Evolutionary conservation across 192 early-diverging fungal species (phyloP).

Genomic region (Haplosporangium gracile): DNA sequence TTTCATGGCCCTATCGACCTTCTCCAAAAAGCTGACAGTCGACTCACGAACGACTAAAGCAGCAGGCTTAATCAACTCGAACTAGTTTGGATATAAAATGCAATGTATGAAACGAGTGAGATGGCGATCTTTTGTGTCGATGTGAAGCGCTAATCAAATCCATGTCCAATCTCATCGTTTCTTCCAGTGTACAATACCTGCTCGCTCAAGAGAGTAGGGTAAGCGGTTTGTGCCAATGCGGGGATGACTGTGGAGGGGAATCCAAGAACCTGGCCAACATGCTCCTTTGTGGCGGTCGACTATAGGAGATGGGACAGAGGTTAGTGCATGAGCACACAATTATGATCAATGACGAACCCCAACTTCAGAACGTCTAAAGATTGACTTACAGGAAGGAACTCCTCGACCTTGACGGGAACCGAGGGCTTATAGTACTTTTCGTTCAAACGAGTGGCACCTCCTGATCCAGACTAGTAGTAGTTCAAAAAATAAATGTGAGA

Average conservation of each 20-base stretch:
- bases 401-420: slow-evolving; percentile 47
- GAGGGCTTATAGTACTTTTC: slow-evolving; percentile 52
- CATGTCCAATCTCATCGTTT: not conserved
- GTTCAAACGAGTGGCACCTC: slow-evolving; percentile 50
- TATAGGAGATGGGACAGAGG: not conserved
- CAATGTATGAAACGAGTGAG: not conserved
- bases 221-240: slow-evolving; percentile 41
- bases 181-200: slow-evolving; percentile 22
- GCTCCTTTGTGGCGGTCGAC: slow-evolving; percentile 51
- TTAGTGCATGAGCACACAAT: not conserved
- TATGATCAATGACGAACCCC: not conserved
- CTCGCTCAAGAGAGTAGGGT: slow-evolving; percentile 47
- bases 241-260: slow-evolving; percentile 29
- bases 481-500: not conserved
- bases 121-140: not conserved
- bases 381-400: slow-evolving; percentile 50
- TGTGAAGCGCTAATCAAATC: not conserved
- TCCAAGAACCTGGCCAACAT: slow-evolving; percentile 47
- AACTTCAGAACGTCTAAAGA: not conserved
- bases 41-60: slow-evolving; percentile 59
- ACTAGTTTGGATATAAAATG: slow-evolving; percentile 27
- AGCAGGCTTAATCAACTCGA: slow-evolving; percentile 53
- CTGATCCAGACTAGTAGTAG: slow-evolving; percentile 31
- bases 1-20: slow-evolving; percentile 50
- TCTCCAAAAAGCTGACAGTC: slow-evolving; percentile 55